Percentiles rank a stretch among this genome's conserved stretches.
phyloP scores from a whole-genome alignment of 345 rosid species.

The Rhizophora apiculata region DNA sequence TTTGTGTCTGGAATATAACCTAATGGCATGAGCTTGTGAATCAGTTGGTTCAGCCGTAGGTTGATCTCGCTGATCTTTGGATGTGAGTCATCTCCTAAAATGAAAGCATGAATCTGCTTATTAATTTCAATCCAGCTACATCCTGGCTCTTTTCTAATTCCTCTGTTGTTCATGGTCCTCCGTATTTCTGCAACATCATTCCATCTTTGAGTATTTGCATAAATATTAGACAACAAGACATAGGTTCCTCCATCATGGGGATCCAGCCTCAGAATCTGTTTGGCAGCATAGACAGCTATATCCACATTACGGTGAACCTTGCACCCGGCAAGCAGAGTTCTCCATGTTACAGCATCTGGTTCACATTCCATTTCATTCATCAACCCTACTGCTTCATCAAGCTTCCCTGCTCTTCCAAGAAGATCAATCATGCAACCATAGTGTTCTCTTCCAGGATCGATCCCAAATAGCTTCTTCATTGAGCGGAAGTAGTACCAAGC shows the following conservation, averaged over 20 bases:
- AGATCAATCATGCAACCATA: constrained; percentile 78
- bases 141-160: constrained; percentile 63
- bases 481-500: constrained; percentile 59
- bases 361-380: constrained; percentile 57
- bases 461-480: constrained; percentile 56
- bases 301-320: constrained; percentile 53
- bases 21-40: constrained; percentile 34
- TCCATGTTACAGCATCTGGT: constrained; percentile 69
- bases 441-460: constrained; percentile 65
- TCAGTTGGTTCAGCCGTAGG: constrained; percentile 34
- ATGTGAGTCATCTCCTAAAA: constrained; percentile 58
- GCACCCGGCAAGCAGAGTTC: constrained; percentile 61
- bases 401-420: constrained; percentile 68
- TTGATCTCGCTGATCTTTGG: constrained; percentile 48
- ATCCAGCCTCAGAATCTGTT: constrained; percentile 51
- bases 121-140: constrained; percentile 74
- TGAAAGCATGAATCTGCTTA: constrained; percentile 60
- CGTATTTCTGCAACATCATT: constrained; percentile 48
- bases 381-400: constrained; percentile 52
- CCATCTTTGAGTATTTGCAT: constrained; percentile 66
- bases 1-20: constrained; percentile 69
- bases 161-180: constrained; percentile 44
- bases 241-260: constrained; percentile 64
- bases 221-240: constrained; percentile 62
- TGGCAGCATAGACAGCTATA: constrained; percentile 54